Evolutionary conservation across 352 stramenopile genomes (phyloP).

Genomic region (Pythium dissotocum): DNA sequence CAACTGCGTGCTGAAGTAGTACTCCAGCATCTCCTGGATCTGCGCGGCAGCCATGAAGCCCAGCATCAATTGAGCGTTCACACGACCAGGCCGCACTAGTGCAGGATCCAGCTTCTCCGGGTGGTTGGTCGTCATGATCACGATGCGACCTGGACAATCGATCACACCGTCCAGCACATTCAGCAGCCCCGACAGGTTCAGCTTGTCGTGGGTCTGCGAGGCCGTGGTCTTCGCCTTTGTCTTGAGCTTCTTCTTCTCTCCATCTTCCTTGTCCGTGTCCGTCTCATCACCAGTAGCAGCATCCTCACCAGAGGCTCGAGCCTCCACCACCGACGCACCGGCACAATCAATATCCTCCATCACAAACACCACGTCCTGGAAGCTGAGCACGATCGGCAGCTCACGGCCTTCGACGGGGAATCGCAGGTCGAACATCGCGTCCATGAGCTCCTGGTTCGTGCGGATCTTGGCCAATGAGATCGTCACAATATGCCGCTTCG

Average conservation of each 20-base stretch:
- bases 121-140: constrained; percentile 94
- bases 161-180: constrained; percentile 93
- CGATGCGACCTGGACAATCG: constrained; percentile 86
- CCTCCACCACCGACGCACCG: constrained; percentile 58
- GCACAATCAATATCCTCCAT: constrained; percentile 90
- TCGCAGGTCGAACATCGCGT: constrained; percentile 72
- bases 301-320: constrained; percentile 23
- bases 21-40: constrained; percentile 68
- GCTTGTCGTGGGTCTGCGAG: constrained; percentile 31
- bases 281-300: not conserved
- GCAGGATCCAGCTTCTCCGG: constrained; percentile 92
- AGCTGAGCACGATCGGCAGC: constrained; percentile 58
- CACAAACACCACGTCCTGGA: constrained; percentile 88
- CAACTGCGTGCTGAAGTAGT: constrained; percentile 66
- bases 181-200: constrained; percentile 83
- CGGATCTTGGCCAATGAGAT: constrained; percentile 76
- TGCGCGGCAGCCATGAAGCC: constrained; percentile 53
- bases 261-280: not conserved
- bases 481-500: constrained; percentile 73
- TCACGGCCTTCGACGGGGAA: constrained; percentile 61
- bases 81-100: constrained; percentile 87
- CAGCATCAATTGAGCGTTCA: constrained; percentile 88
- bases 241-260: not conserved
- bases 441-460: constrained; percentile 82
- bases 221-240: constrained; percentile 25